Conservation (phyloP, 2,329 filamentous ascomycete genomes). For the Cryphonectria carpinicola region DNA sequence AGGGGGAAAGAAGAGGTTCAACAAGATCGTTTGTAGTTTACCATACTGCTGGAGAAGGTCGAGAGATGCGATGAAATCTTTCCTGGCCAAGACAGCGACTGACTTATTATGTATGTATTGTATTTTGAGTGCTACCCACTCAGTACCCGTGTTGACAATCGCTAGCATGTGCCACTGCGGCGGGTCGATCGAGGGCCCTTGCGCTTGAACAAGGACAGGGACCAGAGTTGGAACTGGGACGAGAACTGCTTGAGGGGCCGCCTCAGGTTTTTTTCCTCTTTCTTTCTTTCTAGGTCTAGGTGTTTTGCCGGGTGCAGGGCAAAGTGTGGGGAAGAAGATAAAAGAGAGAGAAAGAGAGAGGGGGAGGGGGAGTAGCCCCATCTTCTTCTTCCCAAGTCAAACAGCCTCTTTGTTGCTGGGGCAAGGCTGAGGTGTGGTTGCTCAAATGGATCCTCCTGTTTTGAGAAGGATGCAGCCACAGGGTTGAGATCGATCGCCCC, state of each 20-base stretch:
- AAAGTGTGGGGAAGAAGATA: slow-evolving; percentile 1
- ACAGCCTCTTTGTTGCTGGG: background rate
- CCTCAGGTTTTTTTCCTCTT: slow-evolving; percentile 8
- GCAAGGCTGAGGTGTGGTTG: slow-evolving; percentile 13
- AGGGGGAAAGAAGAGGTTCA: slow-evolving; percentile 3
- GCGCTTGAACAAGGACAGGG: slow-evolving; percentile 11
- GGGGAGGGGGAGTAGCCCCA: no score
- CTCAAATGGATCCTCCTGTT: slow-evolving; percentile 8
- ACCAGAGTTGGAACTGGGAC: slow-evolving; percentile 20
- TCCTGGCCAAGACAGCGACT: background rate
- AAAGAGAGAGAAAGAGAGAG: no score
- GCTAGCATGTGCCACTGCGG: background rate
- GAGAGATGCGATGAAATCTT: slow-evolving; percentile 12
- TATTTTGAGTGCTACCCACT: background rate
- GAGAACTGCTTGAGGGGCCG: slow-evolving; percentile 17
- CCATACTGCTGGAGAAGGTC: background rate
- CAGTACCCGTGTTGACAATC: background rate
- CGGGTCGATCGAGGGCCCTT: background rate
- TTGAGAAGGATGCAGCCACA: slow-evolving; percentile 12
- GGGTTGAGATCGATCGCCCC: background rate
- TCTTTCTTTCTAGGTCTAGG: background rate
- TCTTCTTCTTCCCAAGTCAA: background rate
- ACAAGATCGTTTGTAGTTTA: slow-evolving; percentile 13
- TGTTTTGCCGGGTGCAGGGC: slow-evolving; percentile 1
- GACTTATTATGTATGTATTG: slow-evolving; percentile 14